Base-by-base conservation (phyloP, 2,329 filamentous ascomycete species). In the Fusarium sp. region DNA sequence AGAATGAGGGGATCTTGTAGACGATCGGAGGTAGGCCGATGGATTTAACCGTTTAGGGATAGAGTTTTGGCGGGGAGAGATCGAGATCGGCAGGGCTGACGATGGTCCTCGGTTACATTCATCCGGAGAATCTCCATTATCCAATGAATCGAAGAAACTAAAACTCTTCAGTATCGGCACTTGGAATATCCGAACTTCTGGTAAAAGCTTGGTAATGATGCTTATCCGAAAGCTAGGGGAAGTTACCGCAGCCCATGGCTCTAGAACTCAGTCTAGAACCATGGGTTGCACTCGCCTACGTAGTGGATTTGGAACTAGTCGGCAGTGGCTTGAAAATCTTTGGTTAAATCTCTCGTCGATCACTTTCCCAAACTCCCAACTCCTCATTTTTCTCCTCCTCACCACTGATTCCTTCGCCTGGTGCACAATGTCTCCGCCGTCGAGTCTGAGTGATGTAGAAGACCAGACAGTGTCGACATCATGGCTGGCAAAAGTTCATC, bases 401-500 rank as follows among this genome's bases (percentile, higher is more conserved):
- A 11, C 43, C 10, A 23, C 21, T 23, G 21, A 23, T 23, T 23
- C 21, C 5, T 23, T 23, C 21, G 21, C 5, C 21, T 23, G 21
- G 21, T 53, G 19, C 23, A 18, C 25, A 31, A 19, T 74, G 72
- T 50, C 68, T 16, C 46, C 54, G 2, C 48, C 58, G 4, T 31
- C 37, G 6, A 73, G 70, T 50, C 23, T 68, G n/a, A 67, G 30
- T 14, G 5, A 37, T 19, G 39, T 26, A 14, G 49, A 28, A 28
- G 23, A 21, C 0, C n/a, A 37, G 21, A 10, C 23, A 2, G 57
- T 71, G 43, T 70, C 73, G 7, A 67, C 61, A 14, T 75, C 75
- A 48, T 78, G 77, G 77, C 59, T 78, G 9, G 76, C 74, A 7
- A 76, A 69, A 5, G 26, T 77, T 0, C 75, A 78, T 53, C 77